phyloP scores from a whole-genome alignment of 2,329 filamentous ascomycete genomes.

The Pseudofabraea citricarpa region DNA sequence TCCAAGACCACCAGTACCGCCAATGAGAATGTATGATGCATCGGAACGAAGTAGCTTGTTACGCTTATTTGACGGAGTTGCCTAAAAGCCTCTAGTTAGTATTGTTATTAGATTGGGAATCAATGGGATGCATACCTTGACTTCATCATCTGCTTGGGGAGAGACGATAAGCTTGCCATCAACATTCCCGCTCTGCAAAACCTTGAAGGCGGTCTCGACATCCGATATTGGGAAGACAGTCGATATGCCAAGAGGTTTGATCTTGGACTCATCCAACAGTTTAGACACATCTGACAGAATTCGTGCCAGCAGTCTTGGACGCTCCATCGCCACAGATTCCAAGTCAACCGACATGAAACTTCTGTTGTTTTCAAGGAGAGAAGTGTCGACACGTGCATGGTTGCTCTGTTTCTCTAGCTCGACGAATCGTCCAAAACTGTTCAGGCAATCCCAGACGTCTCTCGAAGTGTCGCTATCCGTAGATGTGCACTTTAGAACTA shows the following conservation, averaged over 20 bases:
- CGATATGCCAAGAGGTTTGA: conserved; percentile 33
- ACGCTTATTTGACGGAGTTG: conserved; percentile 14
- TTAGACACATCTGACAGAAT: conserved; percentile 33
- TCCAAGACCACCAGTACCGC: conserved; percentile 28
- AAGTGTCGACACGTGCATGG: conserved; percentile 24
- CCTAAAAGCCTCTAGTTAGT: conserved; percentile 11
- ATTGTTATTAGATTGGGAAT: not conserved
- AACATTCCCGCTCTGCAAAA: conserved; percentile 13
- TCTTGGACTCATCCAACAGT: conserved; percentile 29
- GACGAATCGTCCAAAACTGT: conserved; percentile 33
- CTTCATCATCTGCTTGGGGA: conserved; percentile 35
- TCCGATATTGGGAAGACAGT: conserved; percentile 31
- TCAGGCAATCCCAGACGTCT: conserved; percentile 29
- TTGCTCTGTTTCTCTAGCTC: conserved; percentile 32
- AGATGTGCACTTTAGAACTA: conserved; percentile 24
- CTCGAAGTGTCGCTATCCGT: conserved; percentile 19
- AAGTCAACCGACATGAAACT: conserved; percentile 39
- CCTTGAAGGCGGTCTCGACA: conserved; percentile 21
- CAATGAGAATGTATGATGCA: conserved; percentile 28
- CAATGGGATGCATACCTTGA: conserved; percentile 30
- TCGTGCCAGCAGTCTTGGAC: conserved; percentile 35
- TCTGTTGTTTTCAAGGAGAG: conserved; percentile 33
- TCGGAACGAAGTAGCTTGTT: conserved; percentile 14
- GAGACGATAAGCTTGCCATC: conserved; percentile 30
- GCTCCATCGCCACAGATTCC: conserved; percentile 34